phyloP scores from a whole-genome alignment of 768 basidiomycete species.

The Gloeostereum incarnatum region DNA sequence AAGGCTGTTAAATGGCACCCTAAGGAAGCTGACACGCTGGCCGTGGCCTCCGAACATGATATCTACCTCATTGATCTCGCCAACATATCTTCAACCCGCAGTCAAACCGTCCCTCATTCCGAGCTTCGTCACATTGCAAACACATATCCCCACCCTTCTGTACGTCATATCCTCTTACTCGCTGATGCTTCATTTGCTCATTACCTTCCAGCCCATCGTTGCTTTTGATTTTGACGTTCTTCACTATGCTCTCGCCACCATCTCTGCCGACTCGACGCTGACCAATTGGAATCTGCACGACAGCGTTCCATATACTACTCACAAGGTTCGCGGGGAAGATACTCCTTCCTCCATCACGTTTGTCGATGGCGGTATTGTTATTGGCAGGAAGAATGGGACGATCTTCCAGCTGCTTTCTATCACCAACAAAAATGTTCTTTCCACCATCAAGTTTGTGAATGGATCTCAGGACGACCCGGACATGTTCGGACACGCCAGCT shows the following conservation, averaged over 20 bases:
- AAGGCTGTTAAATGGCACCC: constrained; percentile 88
- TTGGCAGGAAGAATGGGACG: constrained; percentile 80
- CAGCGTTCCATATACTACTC: constrained; percentile 63
- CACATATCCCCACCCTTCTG: constrained; percentile 61
- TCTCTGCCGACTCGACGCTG: constrained; percentile 74
- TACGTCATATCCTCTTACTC: constrained; percentile 23
- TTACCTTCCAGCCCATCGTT: constrained; percentile 58
- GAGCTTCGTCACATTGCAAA: constrained; percentile 64
- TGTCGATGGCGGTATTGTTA: constrained; percentile 77
- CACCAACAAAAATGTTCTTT: constrained; percentile 62
- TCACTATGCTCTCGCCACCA: constrained; percentile 70
- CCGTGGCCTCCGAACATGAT: constrained; percentile 72
- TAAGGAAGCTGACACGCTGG: constrained; percentile 68
- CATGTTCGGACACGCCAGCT: constrained; percentile 85
- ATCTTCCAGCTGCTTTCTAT: constrained; percentile 77
- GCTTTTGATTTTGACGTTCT: constrained; percentile 81
- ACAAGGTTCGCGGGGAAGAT: constrained; percentile 74
- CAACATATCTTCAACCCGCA: constrained; percentile 49
- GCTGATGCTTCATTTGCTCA: background rate
- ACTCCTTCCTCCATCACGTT: constrained; percentile 77
- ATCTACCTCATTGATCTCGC: constrained; percentile 71
- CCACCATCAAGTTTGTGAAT: constrained; percentile 73
- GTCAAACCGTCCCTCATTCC: constrained; percentile 57
- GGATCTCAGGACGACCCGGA: constrained; percentile 63
- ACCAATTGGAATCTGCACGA: constrained; percentile 80